These are phyloP conservation scores for Acmispon strigosus DNA, from an alignment of 306 rosid species.

Conservation along the genomic window DNA sequence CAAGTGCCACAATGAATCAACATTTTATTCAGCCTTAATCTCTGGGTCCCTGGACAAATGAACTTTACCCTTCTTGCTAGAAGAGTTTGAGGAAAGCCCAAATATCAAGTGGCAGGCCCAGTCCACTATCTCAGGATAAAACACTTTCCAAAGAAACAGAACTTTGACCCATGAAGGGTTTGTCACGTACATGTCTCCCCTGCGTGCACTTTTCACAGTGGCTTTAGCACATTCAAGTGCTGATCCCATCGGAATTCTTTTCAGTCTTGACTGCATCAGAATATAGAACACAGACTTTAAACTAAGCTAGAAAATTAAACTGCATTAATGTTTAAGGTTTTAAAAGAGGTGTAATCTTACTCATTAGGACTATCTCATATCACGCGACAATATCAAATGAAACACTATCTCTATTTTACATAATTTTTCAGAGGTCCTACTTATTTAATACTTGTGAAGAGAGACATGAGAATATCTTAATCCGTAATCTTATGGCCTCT, in stretches of 20 bases:
- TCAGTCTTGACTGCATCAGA: constrained; percentile 10
- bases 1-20: neutral
- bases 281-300: neutral
- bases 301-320: neutral
- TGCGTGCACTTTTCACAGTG: constrained; percentile 24
- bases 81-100: neutral
- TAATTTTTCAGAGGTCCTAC: no score
- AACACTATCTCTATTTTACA: no score
- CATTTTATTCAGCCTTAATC: neutral
- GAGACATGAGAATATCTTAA: no score
- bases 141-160: constrained; percentile 11
- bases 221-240: constrained; percentile 21
- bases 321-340: no score
- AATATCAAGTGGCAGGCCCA: neutral
- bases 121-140: constrained; percentile 21
- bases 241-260: constrained; percentile 21
- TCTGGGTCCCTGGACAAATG: neutral
- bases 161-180: constrained; percentile 24
- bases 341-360: no score
- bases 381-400: no score
- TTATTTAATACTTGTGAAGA: no score
- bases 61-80: neutral
- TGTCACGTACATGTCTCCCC: constrained; percentile 34
- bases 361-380: no score
- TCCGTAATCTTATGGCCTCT: no score